Evolutionary conservation across 2,329 filamentous ascomycete species (phyloP), one percentile per base, ranked within the genome.

Genomic region (Paramyrothecium roridum): DNA sequence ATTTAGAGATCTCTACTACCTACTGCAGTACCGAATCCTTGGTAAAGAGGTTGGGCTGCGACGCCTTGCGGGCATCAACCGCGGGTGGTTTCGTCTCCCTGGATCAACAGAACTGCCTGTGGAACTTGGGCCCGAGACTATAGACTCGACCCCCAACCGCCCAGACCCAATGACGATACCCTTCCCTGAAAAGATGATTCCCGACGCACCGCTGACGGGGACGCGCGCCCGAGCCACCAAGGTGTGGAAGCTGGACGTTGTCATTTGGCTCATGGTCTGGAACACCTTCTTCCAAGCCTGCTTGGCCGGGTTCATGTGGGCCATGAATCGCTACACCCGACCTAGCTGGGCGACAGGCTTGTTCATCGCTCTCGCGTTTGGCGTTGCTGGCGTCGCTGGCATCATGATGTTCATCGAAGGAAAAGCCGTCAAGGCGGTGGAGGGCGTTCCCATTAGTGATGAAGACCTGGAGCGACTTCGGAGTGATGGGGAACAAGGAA

Each of bases 301-400:
- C 19, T 79, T 96, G 2, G 88, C 85, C 10, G 87, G 82, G 3
- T 89, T 91, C 73, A 96, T 96, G 91, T 96, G 90, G 89, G 86
- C 83, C 2, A 77, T 89, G 71, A 89, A 90, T 66, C 78, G 89
- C 21, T 87, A 86, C 64, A 74, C 88, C 21, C 79, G 91, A n/a
- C 90, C 91, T 0, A 82, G 83, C 21, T 96, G 90, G 90, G 82
- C 86, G 12, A 93, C 90, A 0, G 91, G 90, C 1, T 72, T 92
- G 0, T 91, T 95, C 65, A 88, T 96, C 19, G 88, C 83, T 2
- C 67, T 93, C 7, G 91, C 85, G 3, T 92, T 86, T 65, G 78
- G 86, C 20, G 84, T 88, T 6, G 88, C 87, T 8, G 88, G 80
- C 17, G 67, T 83, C 21, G 90, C 84, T 17, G 91, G 91, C 3